These are phyloP conservation scores for Globisporangium radiosum DNA, from an alignment of 352 stramenopile species.

Conservation along the genomic window DNA sequence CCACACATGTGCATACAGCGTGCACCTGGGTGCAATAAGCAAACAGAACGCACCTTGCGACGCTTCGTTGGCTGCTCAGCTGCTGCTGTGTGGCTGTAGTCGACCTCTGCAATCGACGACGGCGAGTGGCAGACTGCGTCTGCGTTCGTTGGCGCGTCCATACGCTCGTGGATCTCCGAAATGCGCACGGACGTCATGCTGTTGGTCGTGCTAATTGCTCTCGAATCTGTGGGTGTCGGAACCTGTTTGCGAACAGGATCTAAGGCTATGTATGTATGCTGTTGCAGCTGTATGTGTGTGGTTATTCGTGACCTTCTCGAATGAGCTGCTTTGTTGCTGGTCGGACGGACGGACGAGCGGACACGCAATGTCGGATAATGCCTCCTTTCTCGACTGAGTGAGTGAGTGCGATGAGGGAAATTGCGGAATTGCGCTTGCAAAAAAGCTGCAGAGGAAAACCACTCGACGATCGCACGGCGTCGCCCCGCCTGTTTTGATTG, in stretches of 20 bases:
- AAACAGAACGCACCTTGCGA: conserved; percentile 26
- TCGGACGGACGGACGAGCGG: not conserved
- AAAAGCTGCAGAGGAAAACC: no score
- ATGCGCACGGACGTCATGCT: conserved; percentile 23
- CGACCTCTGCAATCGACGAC: conserved; percentile 60
- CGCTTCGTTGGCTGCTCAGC: conserved; percentile 1
- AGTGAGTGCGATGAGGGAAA: no score
- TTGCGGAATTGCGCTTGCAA: no score
- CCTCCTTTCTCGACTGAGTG: no score
- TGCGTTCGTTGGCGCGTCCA: conserved; percentile 21
- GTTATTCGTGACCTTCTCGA: not conserved
- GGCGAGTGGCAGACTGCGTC: conserved; percentile 42
- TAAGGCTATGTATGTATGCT: not conserved
- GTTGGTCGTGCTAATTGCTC: not conserved
- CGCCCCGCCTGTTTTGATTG: no score
- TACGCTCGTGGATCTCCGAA: conserved; percentile 18
- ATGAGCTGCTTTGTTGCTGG: not conserved
- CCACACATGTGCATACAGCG: not conserved
- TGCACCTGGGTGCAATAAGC: not conserved
- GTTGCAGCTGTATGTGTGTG: not conserved
- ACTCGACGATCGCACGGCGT: no score
- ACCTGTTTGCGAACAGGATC: no score
- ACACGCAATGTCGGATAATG: no score
- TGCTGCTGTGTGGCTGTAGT: conserved; percentile 13
- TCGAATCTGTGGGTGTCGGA: no score